Conservation (phyloP, 495 filamentous ascomycete genomes). For the Penicillium diatomitis region DNA sequence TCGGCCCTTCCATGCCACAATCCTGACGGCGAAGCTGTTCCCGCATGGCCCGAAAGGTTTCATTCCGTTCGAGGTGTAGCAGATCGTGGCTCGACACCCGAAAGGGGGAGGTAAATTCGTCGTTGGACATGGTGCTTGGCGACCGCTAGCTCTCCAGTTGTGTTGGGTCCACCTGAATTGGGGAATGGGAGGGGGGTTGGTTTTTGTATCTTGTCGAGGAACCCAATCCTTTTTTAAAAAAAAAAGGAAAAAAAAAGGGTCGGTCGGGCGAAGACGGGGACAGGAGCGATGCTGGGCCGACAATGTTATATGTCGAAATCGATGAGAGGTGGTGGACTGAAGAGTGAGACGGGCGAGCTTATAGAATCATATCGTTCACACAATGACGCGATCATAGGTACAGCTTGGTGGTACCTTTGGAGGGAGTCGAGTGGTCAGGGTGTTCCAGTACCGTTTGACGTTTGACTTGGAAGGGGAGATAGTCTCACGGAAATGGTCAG, state of each 20-base stretch:
- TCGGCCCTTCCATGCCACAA: conserved; percentile 28
- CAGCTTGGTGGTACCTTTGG: not conserved
- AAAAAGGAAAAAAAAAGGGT: too few relatives aligned
- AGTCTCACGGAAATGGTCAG: not conserved
- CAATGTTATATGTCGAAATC: too few relatives aligned
- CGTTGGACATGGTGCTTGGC: conserved; percentile 14
- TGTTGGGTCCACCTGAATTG: too few relatives aligned
- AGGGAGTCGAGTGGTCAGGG: too few relatives aligned
- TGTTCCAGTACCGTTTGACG: too few relatives aligned
- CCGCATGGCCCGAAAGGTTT: conserved; percentile 35
- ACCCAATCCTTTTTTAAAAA: too few relatives aligned
- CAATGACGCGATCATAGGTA: conserved; percentile 3
- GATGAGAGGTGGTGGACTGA: not conserved
- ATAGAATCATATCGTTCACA: conserved; percentile 10
- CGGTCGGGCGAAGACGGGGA: too few relatives aligned
- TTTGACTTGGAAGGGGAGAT: too few relatives aligned
- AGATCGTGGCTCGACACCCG: conserved; percentile 31
- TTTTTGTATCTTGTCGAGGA: too few relatives aligned
- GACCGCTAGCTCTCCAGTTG: too few relatives aligned
- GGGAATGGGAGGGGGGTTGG: too few relatives aligned
- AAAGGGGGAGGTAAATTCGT: conserved; percentile 34
- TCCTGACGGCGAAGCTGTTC: conserved; percentile 36
- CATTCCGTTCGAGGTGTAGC: conserved; percentile 30
- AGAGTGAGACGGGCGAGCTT: conserved; percentile 3
- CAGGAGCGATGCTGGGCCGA: too few relatives aligned